Evolutionary conservation across 2,329 filamentous ascomycete genomes (phyloP), one percentile per base, ranked within the genome.

Genomic region (Cladosporium phlei): DNA sequence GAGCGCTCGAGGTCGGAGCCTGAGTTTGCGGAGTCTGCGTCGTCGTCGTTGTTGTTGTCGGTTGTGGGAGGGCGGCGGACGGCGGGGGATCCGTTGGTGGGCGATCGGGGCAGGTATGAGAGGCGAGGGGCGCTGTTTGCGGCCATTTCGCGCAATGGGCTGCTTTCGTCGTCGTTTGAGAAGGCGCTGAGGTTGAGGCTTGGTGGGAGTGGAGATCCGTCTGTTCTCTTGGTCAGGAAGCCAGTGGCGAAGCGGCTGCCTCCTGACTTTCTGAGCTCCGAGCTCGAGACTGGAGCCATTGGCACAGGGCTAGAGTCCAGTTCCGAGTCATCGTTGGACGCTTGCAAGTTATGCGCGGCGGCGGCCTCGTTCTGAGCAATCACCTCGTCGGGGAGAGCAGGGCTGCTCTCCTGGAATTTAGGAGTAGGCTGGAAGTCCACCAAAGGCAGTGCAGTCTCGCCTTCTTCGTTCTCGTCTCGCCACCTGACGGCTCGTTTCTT

Each of bases 371-470:
- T 53, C 20, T 65, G 59, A 10, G 51, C 44, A 45, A 55, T 64
- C 43, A 49, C 67, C 62, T 49, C 66, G 60, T 55, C 47, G 56
- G 72, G 69, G 61, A 74, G 78, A 52, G 75, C 71, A 14, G 82
- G 79, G 49, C 21, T 56, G 49, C 29, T 54, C 48, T 16, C 45
- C 38, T 78, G 72, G 7, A 77, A 66, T 61, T 89, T 79, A 1
- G 93, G 91, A 2, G 91, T 96, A 68, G 88, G 88, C 61, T 91
- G 87, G 62, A 91, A 96, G 63, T 97, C 93, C 9, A 86, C 89
- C 47, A 97, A 71, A 1, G 56, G 47, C 11, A 51, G 46, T 20
- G 38, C 34, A 22, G 38, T 39, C 22, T 84, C 83, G 19, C 89
- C 90, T 42, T 91, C 82, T 60, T 94, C 85, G 2, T 84, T 88